A percentile compares a stretch with the other conserved stretches of the same genome.
Conservation (phyloP, 352 stramenopile species). For the Phytopythium boreale region DNA sequence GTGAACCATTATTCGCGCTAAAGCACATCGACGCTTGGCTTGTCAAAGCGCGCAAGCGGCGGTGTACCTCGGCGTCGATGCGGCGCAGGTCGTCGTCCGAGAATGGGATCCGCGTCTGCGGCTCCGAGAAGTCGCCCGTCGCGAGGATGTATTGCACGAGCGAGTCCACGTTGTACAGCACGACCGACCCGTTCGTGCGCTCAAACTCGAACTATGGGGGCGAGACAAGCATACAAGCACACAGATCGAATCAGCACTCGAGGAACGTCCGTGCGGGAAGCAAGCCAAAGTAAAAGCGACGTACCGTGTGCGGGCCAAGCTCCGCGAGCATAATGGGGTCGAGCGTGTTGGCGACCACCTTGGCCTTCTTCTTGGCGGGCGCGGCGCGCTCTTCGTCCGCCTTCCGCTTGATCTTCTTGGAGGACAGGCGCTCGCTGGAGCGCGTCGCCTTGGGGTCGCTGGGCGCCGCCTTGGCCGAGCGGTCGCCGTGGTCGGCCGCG, state of each 20-base stretch:
- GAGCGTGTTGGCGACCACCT: constrained; percentile 66
- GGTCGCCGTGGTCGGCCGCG: background rate
- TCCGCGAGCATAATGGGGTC: constrained; percentile 89
- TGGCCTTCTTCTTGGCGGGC: constrained; percentile 28
- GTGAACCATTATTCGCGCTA: constrained; percentile 24
- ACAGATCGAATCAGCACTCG: background rate
- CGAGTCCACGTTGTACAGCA: constrained; percentile 85
- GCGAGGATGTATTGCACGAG: constrained; percentile 88
- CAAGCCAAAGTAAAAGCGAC: constrained; percentile 5
- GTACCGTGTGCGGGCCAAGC: constrained; percentile 71
- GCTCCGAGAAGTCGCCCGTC: constrained; percentile 88
- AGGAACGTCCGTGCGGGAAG: constrained; percentile 17
- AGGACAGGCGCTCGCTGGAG: constrained; percentile 51
- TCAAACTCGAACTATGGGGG: constrained; percentile 74
- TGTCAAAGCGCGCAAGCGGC: constrained; percentile 7
- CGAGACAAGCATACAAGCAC: background rate
- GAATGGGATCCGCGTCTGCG: constrained; percentile 86
- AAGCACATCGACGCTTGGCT: constrained; percentile 21
- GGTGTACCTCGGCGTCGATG: constrained; percentile 66
- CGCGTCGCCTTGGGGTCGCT: constrained; percentile 30
- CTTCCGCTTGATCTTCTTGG: constrained; percentile 52
- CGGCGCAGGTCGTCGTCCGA: constrained; percentile 72
- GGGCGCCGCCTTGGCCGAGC: background rate
- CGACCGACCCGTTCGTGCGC: constrained; percentile 75
- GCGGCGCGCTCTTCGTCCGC: constrained; percentile 21